Conservation (phyloP, 805 yeast genomes). For the Lachancea kluyveri region DNA sequence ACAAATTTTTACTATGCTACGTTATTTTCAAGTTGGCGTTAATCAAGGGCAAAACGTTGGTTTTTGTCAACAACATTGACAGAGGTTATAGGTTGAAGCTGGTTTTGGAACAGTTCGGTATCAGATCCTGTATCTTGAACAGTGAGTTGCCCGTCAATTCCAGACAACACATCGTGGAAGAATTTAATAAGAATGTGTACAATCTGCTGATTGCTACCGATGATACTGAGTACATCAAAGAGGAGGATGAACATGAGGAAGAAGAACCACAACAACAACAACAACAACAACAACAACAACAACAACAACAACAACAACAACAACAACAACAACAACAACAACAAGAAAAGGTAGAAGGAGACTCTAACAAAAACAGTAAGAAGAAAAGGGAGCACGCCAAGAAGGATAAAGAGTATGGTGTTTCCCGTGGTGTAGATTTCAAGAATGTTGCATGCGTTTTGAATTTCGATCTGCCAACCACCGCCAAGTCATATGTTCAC, state of each 20-base stretch:
- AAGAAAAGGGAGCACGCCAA: slow-evolving; percentile 27
- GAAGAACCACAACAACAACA: slow-evolving; percentile 12
- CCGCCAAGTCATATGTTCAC: slow-evolving; percentile 85
- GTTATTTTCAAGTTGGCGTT: slow-evolving; percentile 85
- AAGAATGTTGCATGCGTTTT: slow-evolving; percentile 93
- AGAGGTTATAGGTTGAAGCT: slow-evolving; percentile 90
- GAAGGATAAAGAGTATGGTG: slow-evolving; percentile 79
- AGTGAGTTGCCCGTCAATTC: slow-evolving; percentile 91
- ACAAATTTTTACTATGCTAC: slow-evolving; percentile 83
- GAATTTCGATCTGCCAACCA: slow-evolving; percentile 88
- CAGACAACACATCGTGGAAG: slow-evolving; percentile 90
- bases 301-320: slow-evolving; percentile 8
- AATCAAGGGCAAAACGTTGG: slow-evolving; percentile 83
- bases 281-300: slow-evolving; percentile 15
- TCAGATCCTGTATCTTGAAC: slow-evolving; percentile 80
- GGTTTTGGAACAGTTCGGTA: slow-evolving; percentile 91
- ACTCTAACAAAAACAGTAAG: slow-evolving; percentile 19
- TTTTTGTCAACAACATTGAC: slow-evolving; percentile 91
- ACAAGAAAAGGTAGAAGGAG: slow-evolving; percentile 12
- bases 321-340: slow-evolving; percentile 2
- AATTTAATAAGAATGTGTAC: slow-evolving; percentile 86
- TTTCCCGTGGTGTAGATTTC: slow-evolving; percentile 95
- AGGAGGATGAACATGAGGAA: slow-evolving; percentile 39
- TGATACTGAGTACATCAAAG: slow-evolving; percentile 59
- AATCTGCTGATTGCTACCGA: slow-evolving; percentile 90